Percentiles rank a stretch among this genome's conserved stretches.
Conservation (phyloP, 345 rosid species). For the Syzygium aqueum region DNA sequence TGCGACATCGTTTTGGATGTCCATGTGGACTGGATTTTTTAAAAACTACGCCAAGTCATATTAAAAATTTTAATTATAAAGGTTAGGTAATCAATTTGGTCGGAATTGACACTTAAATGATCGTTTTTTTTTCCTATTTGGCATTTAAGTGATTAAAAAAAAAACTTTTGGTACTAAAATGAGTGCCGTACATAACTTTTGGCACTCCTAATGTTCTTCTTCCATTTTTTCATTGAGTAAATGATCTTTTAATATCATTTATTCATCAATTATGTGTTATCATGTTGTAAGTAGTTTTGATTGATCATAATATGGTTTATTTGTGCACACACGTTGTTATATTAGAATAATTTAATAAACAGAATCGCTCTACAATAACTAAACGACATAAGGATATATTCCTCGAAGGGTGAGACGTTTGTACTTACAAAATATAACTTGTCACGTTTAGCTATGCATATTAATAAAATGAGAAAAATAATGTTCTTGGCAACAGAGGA, state of each 20-base stretch:
- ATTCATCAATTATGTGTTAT: not conserved
- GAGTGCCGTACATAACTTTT: too few species aligned
- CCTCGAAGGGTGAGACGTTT: too few species aligned
- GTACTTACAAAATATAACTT: not conserved
- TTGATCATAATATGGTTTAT: not conserved
- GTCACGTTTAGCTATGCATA: not conserved
- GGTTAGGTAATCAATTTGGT: too few species aligned
- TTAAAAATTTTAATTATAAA: too few species aligned
- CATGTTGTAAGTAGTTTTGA: not conserved
- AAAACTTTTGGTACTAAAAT: too few species aligned
- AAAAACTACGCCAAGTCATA: too few species aligned
- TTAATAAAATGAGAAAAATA: not conserved
- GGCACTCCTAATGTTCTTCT: too few species aligned
- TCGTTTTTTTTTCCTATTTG: too few species aligned
- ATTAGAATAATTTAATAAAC: not conserved
- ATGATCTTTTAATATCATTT: not conserved
- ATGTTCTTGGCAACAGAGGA: not conserved
- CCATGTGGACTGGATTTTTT: too few species aligned
- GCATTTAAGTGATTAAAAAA: too few species aligned
- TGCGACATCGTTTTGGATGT: too few species aligned
- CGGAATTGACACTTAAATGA: too few species aligned
- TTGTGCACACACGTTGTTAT: not conserved
- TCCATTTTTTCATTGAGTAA: not conserved
- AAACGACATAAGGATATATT: not conserved
- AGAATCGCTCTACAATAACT: not conserved